phyloP scores from a whole-genome alignment of 495 filamentous ascomycete genomes.

The Staphylotrichum tortipilum region DNA sequence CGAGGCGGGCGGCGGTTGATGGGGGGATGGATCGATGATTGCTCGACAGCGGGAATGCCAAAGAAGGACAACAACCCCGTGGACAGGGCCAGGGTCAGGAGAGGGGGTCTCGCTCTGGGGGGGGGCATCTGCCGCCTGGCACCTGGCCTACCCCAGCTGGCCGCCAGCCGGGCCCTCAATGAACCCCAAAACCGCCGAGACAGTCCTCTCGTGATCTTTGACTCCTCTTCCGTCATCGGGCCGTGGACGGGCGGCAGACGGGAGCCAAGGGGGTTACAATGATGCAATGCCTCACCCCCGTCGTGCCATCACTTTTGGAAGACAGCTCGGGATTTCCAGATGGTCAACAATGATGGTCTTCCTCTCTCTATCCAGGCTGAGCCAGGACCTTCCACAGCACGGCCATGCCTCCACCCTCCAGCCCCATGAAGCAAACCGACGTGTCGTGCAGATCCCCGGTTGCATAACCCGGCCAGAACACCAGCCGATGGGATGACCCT shows the following conservation, averaged over 20 bases:
- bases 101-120: neutral
- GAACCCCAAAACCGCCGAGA: neutral
- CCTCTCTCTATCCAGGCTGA: too few relatives aligned
- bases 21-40: too few relatives aligned
- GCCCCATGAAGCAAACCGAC: too few relatives aligned
- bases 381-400: too few relatives aligned
- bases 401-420: too few relatives aligned
- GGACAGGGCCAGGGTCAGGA: constrained; percentile 4
- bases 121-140: neutral
- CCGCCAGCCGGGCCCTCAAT: neutral
- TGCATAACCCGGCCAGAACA: too few relatives aligned
- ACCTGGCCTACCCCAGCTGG: neutral
- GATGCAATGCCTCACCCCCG: constrained; percentile 1
- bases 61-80: constrained; percentile 1
- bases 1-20: too few relatives aligned
- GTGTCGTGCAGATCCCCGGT: too few relatives aligned
- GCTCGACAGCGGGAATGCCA: too few relatives aligned
- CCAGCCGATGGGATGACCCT: too few relatives aligned
- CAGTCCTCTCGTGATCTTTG: constrained; percentile 20
- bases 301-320: neutral
- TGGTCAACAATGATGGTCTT: too few relatives aligned
- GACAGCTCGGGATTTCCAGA: neutral
- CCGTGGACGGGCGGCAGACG: neutral
- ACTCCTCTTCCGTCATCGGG: constrained; percentile 24
- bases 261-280: neutral